Conservation (phyloP, 2,329 filamentous ascomycete species). For the Paramyrothecium roridum region DNA sequence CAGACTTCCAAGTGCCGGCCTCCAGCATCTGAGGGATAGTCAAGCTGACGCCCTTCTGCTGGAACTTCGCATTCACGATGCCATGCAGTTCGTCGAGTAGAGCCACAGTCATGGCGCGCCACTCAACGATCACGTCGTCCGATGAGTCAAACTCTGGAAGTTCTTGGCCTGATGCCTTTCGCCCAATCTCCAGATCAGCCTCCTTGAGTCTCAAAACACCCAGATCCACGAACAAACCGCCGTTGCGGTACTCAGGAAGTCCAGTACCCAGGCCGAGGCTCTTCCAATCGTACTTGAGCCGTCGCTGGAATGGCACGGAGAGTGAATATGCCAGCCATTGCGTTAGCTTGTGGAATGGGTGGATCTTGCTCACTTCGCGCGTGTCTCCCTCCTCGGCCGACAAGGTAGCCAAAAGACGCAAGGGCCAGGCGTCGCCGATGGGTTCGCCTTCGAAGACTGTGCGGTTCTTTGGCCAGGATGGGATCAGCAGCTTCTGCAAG, state of each 20-base stretch:
- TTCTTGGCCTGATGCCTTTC: slow-evolving; percentile 36
- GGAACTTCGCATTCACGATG: slow-evolving; percentile 34
- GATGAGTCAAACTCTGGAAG: slow-evolving; percentile 49
- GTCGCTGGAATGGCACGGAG: slow-evolving; percentile 59
- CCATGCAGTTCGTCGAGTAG: slow-evolving; percentile 48
- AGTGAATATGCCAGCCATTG: slow-evolving; percentile 74
- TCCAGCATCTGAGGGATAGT: slow-evolving; percentile 49
- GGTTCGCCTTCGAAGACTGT: slow-evolving; percentile 45
- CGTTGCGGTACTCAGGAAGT: slow-evolving; percentile 70
- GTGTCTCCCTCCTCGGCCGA: neutral
- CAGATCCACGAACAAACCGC: slow-evolving; percentile 63
- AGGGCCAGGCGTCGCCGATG: slow-evolving; percentile 49
- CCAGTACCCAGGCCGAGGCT: slow-evolving; percentile 60
- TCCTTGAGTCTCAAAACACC: slow-evolving; percentile 49
- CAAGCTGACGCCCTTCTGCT: slow-evolving; percentile 30
- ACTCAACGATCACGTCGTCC: slow-evolving; percentile 59
- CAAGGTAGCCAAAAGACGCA: slow-evolving; percentile 20
- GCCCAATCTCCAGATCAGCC: slow-evolving; percentile 37
- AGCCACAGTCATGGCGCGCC: slow-evolving; percentile 56
- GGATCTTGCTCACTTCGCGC: slow-evolving; percentile 26
- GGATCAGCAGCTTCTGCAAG: slow-evolving; percentile 41
- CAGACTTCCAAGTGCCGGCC: slow-evolving; percentile 59
- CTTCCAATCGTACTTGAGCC: slow-evolving; percentile 48
- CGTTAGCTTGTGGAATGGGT: slow-evolving; percentile 60
- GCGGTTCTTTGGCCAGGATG: slow-evolving; percentile 45